Conservation (phyloP, 1,284 basidiomycete species). For the Apiotrichum sp. region DNA sequence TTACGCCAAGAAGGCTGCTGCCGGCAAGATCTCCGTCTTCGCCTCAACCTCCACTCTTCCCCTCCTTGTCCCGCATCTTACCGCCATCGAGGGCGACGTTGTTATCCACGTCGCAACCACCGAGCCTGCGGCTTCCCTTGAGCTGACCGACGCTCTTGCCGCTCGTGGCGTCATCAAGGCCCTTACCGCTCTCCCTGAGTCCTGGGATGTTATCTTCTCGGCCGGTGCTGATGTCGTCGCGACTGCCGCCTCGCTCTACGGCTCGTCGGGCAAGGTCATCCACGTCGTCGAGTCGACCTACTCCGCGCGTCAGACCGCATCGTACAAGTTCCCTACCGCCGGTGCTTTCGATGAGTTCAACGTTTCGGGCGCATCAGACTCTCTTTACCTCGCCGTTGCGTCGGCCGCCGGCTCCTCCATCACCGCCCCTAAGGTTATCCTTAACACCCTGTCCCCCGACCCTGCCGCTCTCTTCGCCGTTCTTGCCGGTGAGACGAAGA, state of each 20-base stretch:
- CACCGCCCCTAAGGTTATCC: slow-evolving; percentile 27
- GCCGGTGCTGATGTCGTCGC: slow-evolving; percentile 71
- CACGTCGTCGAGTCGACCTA: slow-evolving; percentile 46
- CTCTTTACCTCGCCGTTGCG: slow-evolving; percentile 34
- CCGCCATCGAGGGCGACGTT: slow-evolving; percentile 60
- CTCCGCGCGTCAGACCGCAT: slow-evolving; percentile 35
- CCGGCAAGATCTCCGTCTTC: slow-evolving; percentile 42
- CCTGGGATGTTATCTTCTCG: slow-evolving; percentile 71
- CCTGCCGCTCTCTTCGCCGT: slow-evolving; percentile 31
- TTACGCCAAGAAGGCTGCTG: slow-evolving; percentile 55
- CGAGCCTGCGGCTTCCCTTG: slow-evolving; percentile 55
- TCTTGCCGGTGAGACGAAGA: slow-evolving; percentile 25
- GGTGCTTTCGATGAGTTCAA: slow-evolving; percentile 24
- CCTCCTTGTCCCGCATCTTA: slow-evolving; percentile 66
- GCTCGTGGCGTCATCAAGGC: slow-evolving; percentile 46
- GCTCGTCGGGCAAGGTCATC: slow-evolving; percentile 29
- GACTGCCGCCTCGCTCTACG: slow-evolving; percentile 52
- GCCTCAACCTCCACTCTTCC: slow-evolving; percentile 52
- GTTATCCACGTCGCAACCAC: slow-evolving; percentile 72
- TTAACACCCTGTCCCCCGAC: slow-evolving; percentile 37
- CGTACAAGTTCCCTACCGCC: slow-evolving; percentile 37
- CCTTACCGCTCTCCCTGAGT: slow-evolving; percentile 61
- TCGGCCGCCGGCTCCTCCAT: slow-evolving; percentile 30
- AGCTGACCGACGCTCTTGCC: slow-evolving; percentile 59
- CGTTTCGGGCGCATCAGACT: slow-evolving; percentile 22